Evolutionary conservation across 768 basidiomycete genomes (phyloP).

Genomic region (Russula emetica): DNA sequence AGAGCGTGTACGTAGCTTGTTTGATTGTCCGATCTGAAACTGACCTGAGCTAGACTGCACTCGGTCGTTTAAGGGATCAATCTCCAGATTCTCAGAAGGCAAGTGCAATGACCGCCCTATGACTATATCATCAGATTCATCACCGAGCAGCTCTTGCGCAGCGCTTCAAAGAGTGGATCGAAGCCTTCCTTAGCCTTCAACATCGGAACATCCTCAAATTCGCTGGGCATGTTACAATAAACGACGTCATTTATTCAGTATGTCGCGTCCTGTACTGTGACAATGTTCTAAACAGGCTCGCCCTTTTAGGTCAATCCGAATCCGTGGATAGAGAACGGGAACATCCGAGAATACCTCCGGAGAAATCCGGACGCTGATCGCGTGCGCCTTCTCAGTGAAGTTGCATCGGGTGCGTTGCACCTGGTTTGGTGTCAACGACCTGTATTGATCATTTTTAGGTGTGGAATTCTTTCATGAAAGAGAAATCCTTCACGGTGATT

Average conservation of each 20-base stretch:
- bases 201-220: slow-evolving; percentile 42
- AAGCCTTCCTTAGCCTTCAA: slow-evolving; percentile 41
- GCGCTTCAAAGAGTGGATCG: slow-evolving; percentile 43
- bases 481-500: slow-evolving; percentile 26
- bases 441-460: slow-evolving; percentile 15
- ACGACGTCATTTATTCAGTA: slow-evolving; percentile 27
- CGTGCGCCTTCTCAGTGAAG: slow-evolving; percentile 38
- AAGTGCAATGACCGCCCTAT: neutral
- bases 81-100: slow-evolving; percentile 13
- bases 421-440: slow-evolving; percentile 8
- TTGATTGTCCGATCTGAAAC: neutral
- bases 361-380: slow-evolving; percentile 36
- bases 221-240: slow-evolving; percentile 38
- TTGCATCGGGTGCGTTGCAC: slow-evolving; percentile 36
- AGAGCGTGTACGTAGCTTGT: slow-evolving; percentile 34
- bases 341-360: slow-evolving; percentile 37
- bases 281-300: neutral
- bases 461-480: slow-evolving; percentile 25
- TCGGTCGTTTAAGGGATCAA: slow-evolving; percentile 17
- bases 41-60: slow-evolving; percentile 12
- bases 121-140: no score
- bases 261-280: neutral
- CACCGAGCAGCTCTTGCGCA: slow-evolving; percentile 25
- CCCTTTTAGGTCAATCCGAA: slow-evolving; percentile 42
- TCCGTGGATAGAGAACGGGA: slow-evolving; percentile 45